These are phyloP conservation scores for Vitis hybrid DNA, from an alignment of 177 flowering plant species.

Conservation along the genomic window DNA sequence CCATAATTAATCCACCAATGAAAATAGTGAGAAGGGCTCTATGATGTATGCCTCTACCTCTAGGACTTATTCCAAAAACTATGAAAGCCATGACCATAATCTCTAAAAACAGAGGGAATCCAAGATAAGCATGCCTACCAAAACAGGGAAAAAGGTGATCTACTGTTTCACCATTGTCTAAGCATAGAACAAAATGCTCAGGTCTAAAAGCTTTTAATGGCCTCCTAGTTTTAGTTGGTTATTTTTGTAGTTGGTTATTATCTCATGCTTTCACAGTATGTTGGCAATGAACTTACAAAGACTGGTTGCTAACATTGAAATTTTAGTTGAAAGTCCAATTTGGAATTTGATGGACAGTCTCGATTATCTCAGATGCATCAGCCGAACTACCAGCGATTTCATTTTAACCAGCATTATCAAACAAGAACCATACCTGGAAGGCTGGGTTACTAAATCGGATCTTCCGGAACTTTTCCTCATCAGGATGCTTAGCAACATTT, in stretches of 20 bases:
- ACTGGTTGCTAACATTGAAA: not conserved
- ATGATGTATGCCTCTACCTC: no score
- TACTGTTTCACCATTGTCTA: no score
- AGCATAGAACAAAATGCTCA: no score
- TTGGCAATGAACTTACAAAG: not conserved
- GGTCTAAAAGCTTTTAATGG: not conserved
- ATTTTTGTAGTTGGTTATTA: no score
- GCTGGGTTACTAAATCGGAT: conserved; percentile 70
- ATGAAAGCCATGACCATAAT: no score
- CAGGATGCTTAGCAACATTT: conserved; percentile 71
- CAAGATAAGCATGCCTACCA: no score
- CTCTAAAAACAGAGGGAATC: no score
- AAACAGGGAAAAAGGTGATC: no score
- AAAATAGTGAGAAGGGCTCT: no score
- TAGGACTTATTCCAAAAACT: no score
- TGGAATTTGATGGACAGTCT: not conserved
- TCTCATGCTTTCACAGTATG: not conserved
- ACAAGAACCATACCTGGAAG: conserved; percentile 56
- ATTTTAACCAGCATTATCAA: conserved; percentile 4
- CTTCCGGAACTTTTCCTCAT: conserved; percentile 77
- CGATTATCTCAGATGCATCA: not conserved
- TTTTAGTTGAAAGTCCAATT: not conserved
- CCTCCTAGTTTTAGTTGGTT: no score
- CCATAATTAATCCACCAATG: no score
- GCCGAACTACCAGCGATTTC: not conserved